phyloP scores from a whole-genome alignment of 805 yeast species.

The Myxozyma melibiosi region DNA sequence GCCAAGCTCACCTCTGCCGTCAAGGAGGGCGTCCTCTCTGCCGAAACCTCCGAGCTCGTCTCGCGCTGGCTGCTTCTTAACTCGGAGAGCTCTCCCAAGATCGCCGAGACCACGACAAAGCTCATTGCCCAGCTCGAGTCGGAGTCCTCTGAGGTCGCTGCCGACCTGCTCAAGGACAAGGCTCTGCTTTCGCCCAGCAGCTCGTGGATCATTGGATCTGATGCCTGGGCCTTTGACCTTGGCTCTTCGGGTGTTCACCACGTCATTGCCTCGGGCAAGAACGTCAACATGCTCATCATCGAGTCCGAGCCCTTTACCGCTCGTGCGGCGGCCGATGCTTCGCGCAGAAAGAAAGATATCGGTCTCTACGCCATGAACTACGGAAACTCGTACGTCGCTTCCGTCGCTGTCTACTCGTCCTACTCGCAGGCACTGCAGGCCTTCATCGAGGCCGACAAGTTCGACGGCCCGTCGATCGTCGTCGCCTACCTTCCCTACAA shows the following conservation, averaged over 20 bases:
- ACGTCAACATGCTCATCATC: conserved; percentile 80
- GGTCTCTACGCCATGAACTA: conserved; percentile 95
- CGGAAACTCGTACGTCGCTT: conserved; percentile 86
- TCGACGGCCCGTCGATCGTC: conserved; percentile 87
- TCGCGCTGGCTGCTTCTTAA: conserved; percentile 68
- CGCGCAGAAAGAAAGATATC: conserved; percentile 77
- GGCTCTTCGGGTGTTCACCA: conserved; percentile 92
- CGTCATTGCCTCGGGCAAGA: conserved; percentile 70
- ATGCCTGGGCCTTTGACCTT: conserved; percentile 91
- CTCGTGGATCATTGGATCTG: conserved; percentile 90
- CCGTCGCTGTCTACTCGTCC: conserved; percentile 90
- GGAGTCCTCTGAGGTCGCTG: conserved; percentile 46
- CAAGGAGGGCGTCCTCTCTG: conserved; percentile 42
- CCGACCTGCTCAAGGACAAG: conserved; percentile 51
- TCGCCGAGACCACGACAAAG: conserved; percentile 39
- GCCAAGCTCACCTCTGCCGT: conserved; percentile 50
- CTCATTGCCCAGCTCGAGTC: conserved; percentile 42
- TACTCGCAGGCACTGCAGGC: conserved; percentile 92
- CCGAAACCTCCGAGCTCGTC: conserved; percentile 56
- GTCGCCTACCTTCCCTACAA: conserved; percentile 84
- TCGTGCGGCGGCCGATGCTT: conserved; percentile 38
- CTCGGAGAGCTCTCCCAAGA: conserved; percentile 13
- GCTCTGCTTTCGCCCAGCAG: conserved; percentile 53
- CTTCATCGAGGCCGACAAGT: conserved; percentile 83
- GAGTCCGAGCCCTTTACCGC: conserved; percentile 76